phyloP scores from a whole-genome alignment of 2,329 filamentous ascomycete genomes.

The Zelopaecilomyces penicillatus region DNA sequence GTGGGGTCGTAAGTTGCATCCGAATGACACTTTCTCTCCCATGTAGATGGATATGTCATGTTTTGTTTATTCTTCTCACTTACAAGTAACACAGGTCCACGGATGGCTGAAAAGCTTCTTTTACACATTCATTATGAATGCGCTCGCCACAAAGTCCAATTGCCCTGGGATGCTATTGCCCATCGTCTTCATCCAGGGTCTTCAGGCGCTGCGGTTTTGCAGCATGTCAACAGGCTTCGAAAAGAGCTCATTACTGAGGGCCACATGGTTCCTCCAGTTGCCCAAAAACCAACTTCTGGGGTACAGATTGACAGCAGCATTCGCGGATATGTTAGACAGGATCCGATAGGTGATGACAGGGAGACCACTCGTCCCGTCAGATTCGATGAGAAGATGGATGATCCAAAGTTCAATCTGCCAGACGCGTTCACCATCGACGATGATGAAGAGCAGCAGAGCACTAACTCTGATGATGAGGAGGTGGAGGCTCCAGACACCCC shows the following conservation, averaged over 20 bases:
- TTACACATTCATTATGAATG: conserved; percentile 34
- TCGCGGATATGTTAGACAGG: conserved; percentile 24
- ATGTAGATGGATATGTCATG: neutral
- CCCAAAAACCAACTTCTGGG: conserved; percentile 17
- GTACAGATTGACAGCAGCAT: conserved; percentile 16
- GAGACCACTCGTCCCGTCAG: conserved; percentile 20
- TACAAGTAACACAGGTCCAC: conserved; percentile 26
- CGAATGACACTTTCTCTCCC: neutral
- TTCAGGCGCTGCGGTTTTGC: conserved; percentile 28
- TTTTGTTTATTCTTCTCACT: neutral
- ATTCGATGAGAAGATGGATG: conserved; percentile 24
- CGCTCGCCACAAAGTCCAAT: conserved; percentile 18
- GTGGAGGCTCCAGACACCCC: conserved; percentile 7
- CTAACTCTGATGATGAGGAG: conserved; percentile 3
- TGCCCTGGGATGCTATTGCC: conserved; percentile 33
- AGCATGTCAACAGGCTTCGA: conserved; percentile 30
- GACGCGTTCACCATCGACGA: conserved; percentile 10
- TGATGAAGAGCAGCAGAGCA: conserved; percentile 3
- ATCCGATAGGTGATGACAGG: conserved; percentile 16
- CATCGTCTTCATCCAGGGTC: conserved; percentile 34
- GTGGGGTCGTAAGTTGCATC: conserved; percentile 32
- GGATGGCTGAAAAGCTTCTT: conserved; percentile 38
- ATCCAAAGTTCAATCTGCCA: conserved; percentile 23
- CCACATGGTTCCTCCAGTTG: conserved; percentile 31
- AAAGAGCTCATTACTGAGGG: conserved; percentile 27